phyloP scores from a whole-genome alignment of 441 rosid genomes.

The Heliophila coronopifolia region DNA sequence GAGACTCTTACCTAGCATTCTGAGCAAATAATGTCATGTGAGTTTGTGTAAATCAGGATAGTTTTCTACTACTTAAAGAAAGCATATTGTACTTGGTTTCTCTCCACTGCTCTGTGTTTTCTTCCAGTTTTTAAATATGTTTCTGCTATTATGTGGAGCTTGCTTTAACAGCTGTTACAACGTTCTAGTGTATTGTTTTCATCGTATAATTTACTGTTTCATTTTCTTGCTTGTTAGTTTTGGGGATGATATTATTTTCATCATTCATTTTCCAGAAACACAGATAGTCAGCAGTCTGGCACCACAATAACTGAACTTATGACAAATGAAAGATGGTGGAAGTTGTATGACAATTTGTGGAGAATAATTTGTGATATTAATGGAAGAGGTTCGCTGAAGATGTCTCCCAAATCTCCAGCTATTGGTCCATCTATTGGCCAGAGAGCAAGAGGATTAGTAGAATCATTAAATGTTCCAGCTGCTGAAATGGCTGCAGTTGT shows the following conservation, averaged over 20 bases:
- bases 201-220: background rate
- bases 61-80: background rate
- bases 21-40: background rate
- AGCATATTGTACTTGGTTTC: background rate
- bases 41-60: constrained; percentile 11
- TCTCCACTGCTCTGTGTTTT: constrained; percentile 5
- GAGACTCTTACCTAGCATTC: constrained; percentile 6
- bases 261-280: constrained; percentile 39
- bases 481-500: constrained; percentile 99
- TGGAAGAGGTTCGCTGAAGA: constrained; percentile 83
- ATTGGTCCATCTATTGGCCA: constrained; percentile 85
- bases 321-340: constrained; percentile 77
- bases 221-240: constrained; percentile 16
- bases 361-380: constrained; percentile 68
- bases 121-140: background rate
- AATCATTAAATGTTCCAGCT: constrained; percentile 94
- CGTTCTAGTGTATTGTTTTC: background rate
- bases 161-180: constrained; percentile 1
- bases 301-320: constrained; percentile 39
- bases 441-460: constrained; percentile 97
- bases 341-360: constrained; percentile 89
- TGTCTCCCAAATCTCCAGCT: constrained; percentile 50
- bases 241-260: constrained; percentile 20
- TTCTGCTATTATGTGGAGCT: constrained; percentile 1
- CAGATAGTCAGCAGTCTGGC: constrained; percentile 36